These are phyloP conservation scores for Heritiera littoralis DNA, from an alignment of 345 rosid species.

Conservation along the genomic window DNA sequence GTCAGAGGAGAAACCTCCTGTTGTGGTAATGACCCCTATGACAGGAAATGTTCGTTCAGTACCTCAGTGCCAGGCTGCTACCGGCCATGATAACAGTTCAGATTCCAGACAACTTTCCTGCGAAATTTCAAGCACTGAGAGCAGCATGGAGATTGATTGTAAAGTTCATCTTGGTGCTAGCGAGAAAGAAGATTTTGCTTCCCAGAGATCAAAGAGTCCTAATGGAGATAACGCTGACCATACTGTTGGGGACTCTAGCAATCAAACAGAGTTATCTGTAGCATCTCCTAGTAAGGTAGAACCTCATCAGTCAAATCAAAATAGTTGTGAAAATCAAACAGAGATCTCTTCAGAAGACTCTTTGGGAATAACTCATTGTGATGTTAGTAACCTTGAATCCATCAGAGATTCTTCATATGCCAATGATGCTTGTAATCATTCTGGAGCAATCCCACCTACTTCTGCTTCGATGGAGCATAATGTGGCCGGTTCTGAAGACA, in stretches of 20 bases:
- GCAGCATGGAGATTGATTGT: conserved; percentile 19
- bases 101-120: neutral
- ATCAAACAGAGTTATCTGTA: conserved; percentile 6
- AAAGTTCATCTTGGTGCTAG: neutral
- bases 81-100: neutral
- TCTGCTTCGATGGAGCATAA: neutral
- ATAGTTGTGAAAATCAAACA: conserved; percentile 1
- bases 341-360: conserved; percentile 16
- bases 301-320: conserved; percentile 7
- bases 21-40: neutral
- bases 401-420: neutral
- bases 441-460: neutral
- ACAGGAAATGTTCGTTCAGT: neutral
- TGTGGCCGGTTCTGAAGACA: neutral
- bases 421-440: neutral
- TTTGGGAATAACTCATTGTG: neutral
- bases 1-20: neutral
- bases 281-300: conserved; percentile 19
- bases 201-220: conserved; percentile 2
- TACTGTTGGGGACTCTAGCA: conserved; percentile 20
- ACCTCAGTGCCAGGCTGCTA: conserved; percentile 6
- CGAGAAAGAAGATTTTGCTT: neutral
- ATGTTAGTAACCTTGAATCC: neutral
- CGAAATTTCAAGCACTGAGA: neutral
- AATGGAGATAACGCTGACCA: neutral